A percentile compares a stretch with the other conserved stretches of the same genome.
phyloP scores from a whole-genome alignment of 192 early-diverging fungal species.

The Coemansia sp. region DNA sequence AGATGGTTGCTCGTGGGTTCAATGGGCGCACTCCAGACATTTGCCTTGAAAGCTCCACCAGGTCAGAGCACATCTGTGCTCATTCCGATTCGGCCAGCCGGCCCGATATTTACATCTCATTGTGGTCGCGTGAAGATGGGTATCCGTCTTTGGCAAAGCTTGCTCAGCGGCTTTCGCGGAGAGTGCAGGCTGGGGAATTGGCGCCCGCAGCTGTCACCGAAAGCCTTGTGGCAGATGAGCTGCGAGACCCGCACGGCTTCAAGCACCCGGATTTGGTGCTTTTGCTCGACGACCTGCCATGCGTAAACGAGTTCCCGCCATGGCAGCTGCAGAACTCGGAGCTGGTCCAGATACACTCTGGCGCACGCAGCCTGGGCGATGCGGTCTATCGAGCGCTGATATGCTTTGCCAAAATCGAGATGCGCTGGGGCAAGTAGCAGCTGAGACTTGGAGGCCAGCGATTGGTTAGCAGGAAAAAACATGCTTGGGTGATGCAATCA shows the following conservation, averaged over 20 bases:
- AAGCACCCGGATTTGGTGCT: conserved; percentile 41
- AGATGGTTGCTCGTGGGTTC: conserved; percentile 32
- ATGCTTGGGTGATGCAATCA: no score
- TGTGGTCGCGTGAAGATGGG: conserved; percentile 45
- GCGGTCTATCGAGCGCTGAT: conserved; percentile 24
- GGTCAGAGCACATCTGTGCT: conserved; percentile 7
- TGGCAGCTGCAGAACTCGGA: conserved; percentile 50
- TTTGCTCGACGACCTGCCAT: conserved; percentile 32
- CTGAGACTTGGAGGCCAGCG: neutral
- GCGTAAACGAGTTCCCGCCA: conserved; percentile 46
- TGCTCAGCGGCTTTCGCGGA: conserved; percentile 18
- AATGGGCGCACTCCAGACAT: conserved; percentile 29
- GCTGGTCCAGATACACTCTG: conserved; percentile 31
- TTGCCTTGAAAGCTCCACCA: conserved; percentile 8
- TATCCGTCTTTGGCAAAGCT: conserved; percentile 28
- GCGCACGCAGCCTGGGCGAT: conserved; percentile 24
- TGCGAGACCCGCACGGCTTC: conserved; percentile 21
- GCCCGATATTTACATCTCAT: conserved; percentile 20
- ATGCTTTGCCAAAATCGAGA: conserved; percentile 41
- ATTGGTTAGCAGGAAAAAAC: neutral
- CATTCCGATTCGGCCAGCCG: conserved; percentile 6
- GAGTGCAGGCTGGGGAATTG: conserved; percentile 16
- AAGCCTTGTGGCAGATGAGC: conserved; percentile 5
- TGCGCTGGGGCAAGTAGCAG: conserved; percentile 42
- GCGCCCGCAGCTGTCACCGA: conserved; percentile 18